These are phyloP conservation scores for Scheffersomyces cryptocercus DNA, from an alignment of 1,139 yeast species.

Conservation along the genomic window DNA sequence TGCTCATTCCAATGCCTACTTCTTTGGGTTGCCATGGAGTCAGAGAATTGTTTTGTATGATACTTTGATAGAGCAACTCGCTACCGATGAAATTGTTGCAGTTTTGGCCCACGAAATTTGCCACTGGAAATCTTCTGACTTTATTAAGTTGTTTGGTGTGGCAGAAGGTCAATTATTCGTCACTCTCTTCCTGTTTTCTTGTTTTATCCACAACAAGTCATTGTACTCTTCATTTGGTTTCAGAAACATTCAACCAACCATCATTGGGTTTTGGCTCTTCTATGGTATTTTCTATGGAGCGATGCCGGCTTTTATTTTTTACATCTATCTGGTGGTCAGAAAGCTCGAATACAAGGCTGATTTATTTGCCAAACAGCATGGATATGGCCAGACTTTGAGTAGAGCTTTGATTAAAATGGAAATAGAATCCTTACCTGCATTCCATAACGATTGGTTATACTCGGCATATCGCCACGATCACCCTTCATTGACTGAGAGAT, in stretches of 20 bases:
- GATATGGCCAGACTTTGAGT: slow-evolving; percentile 68
- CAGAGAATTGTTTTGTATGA: not conserved
- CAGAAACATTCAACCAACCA: slow-evolving; percentile 56
- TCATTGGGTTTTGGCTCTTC: slow-evolving; percentile 79
- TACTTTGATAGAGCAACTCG: not conserved
- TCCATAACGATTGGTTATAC: slow-evolving; percentile 87
- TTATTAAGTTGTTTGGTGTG: not conserved
- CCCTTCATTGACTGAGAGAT: slow-evolving; percentile 87
- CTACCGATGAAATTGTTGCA: not conserved
- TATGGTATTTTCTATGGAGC: slow-evolving; percentile 76
- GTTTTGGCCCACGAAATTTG: not conserved
- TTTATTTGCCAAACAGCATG: slow-evolving; percentile 72
- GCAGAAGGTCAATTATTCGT: not conserved
- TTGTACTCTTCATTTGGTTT: slow-evolving; percentile 83
- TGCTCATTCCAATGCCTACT: not conserved
- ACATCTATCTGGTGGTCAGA: slow-evolving; percentile 71
- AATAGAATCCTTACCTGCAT: slow-evolving; percentile 75
- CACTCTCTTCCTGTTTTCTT: slow-evolving; percentile 1
- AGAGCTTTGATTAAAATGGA: slow-evolving; percentile 73
- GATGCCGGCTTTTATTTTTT: slow-evolving; percentile 66
- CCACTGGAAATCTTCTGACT: not conserved
- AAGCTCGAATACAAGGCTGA: slow-evolving; percentile 93
- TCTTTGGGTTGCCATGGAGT: not conserved
- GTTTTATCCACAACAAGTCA: slow-evolving; percentile 28
- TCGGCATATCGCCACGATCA: slow-evolving; percentile 89